Percentiles rank a stretch among this genome's conserved stretches.
Evolutionary conservation across 495 filamentous ascomycete genomes (phyloP).

Genomic region (Cercophora samala): DNA sequence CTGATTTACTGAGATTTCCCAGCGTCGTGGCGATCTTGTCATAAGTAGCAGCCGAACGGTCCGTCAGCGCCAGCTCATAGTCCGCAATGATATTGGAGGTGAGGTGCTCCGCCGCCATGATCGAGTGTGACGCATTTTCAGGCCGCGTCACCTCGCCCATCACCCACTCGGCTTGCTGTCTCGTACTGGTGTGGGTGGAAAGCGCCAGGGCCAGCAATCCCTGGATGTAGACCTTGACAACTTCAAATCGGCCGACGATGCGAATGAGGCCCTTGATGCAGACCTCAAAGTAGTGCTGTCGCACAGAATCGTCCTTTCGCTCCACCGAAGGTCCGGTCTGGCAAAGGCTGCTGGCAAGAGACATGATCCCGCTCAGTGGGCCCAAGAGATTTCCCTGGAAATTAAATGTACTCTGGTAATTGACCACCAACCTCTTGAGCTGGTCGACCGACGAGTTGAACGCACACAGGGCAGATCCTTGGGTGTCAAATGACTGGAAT

Average conservation of each 20-base stretch:
- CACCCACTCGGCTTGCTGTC: neutral
- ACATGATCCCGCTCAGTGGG: neutral
- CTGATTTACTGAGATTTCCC: neutral
- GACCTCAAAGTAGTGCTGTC: neutral
- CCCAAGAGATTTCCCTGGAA: neutral
- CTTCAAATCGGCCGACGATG: neutral
- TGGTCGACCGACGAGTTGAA: constrained; percentile 7
- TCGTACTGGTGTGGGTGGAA: neutral
- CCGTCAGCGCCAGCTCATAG: neutral
- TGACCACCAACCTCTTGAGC: constrained; percentile 2
- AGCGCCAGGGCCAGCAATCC: neutral
- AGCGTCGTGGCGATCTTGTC: neutral
- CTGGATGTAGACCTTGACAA: neutral
- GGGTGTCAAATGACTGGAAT: neutral
- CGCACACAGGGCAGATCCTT: neutral
- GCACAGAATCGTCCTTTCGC: neutral
- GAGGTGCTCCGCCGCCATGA: neutral
- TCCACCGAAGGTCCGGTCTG: neutral
- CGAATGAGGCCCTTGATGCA: constrained; percentile 3
- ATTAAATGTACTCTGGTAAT: constrained; percentile 1
- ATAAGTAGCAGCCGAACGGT: neutral
- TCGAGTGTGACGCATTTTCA: neutral
- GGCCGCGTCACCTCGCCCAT: neutral
- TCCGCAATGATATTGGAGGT: neutral
- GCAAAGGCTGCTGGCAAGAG: constrained; percentile 4